Percentiles rank a stretch among this genome's conserved stretches.
These are phyloP conservation scores for Cladophialophora chaetospira DNA, from an alignment of 2,329 filamentous ascomycete species.

Conservation along the genomic window DNA sequence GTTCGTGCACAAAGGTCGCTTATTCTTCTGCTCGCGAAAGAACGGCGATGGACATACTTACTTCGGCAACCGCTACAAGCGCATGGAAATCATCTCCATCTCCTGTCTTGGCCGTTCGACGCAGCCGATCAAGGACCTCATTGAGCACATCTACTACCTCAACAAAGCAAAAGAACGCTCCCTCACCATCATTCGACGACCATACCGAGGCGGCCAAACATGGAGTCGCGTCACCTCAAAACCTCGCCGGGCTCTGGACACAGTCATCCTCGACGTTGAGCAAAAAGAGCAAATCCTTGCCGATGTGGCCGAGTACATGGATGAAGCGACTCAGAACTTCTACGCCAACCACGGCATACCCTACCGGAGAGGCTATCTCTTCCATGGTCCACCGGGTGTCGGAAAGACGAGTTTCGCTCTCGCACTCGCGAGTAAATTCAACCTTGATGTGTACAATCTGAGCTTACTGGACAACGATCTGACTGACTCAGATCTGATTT, in stretches of 20 bases:
- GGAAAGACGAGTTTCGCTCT: conserved; percentile 72
- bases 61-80: conserved; percentile 30
- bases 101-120: conserved; percentile 31
- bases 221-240: conserved; percentile 33
- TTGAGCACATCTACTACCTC: conserved; percentile 29
- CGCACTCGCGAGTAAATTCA: conserved; percentile 66
- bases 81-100: conserved; percentile 28
- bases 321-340: conserved; percentile 32
- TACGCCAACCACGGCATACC: conserved; percentile 59
- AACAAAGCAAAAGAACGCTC: conserved; percentile 33
- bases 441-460: conserved; percentile 68
- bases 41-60: conserved; percentile 31
- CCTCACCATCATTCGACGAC: conserved; percentile 31
- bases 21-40: conserved; percentile 28
- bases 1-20: conserved; percentile 28
- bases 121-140: conserved; percentile 30
- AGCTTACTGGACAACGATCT: conserved; percentile 62
- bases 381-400: conserved; percentile 74
- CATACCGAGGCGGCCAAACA: conserved; percentile 29
- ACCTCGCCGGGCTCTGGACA: conserved; percentile 29
- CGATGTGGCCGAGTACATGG: conserved; percentile 33
- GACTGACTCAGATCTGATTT: conserved; percentile 63
- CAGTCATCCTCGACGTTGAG: conserved; percentile 30
- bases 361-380: conserved; percentile 74
- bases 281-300: conserved; percentile 29